A percentile compares a stretch with the other conserved stretches of the same genome.
Conservation (phyloP, 768 basidiomycete species). For the Kwoniella shandongensis region DNA sequence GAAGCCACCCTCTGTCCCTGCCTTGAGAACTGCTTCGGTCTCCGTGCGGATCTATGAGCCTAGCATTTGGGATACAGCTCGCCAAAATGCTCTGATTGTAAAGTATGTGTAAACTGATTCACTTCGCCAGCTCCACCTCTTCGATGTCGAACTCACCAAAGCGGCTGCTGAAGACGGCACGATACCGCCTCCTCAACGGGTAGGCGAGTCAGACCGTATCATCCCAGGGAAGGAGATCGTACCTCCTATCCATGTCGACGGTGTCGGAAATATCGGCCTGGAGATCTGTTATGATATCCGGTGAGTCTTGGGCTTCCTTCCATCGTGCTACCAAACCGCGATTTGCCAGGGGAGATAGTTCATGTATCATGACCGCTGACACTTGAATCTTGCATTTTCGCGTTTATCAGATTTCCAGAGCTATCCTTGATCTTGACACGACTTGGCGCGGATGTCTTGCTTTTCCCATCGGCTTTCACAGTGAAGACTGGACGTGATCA, state of each 20-base stretch:
- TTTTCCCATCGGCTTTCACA: constrained; percentile 49
- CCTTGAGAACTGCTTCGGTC: too few species aligned
- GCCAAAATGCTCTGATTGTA: too few species aligned
- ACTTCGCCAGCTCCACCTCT: constrained; percentile 42
- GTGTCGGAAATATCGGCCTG: constrained; percentile 42
- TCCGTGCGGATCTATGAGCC: too few species aligned
- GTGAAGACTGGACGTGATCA: constrained; percentile 50
- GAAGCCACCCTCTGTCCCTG: too few species aligned
- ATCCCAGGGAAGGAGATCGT: constrained; percentile 34
- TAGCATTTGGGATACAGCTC: too few species aligned
- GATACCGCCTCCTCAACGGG: constrained; percentile 26
- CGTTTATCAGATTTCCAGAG: constrained; percentile 42
- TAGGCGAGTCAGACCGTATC: constrained; percentile 42
- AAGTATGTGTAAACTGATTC: background rate
- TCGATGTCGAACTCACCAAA: constrained; percentile 42
- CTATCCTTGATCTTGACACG: constrained; percentile 37
- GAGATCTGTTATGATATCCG: constrained; percentile 52
- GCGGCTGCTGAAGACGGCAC: constrained; percentile 19
- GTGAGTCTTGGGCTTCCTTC: constrained; percentile 13
- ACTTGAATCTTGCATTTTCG: too few species aligned
- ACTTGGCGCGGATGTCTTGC: constrained; percentile 39
- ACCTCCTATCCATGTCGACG: constrained; percentile 27
- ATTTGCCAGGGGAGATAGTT: too few species aligned
- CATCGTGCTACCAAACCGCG: background rate
- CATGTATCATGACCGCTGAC: too few species aligned